These are phyloP conservation scores for Bimuria novae-zelandiae DNA, from an alignment of 2,329 filamentous ascomycete genomes.

Conservation along the genomic window DNA sequence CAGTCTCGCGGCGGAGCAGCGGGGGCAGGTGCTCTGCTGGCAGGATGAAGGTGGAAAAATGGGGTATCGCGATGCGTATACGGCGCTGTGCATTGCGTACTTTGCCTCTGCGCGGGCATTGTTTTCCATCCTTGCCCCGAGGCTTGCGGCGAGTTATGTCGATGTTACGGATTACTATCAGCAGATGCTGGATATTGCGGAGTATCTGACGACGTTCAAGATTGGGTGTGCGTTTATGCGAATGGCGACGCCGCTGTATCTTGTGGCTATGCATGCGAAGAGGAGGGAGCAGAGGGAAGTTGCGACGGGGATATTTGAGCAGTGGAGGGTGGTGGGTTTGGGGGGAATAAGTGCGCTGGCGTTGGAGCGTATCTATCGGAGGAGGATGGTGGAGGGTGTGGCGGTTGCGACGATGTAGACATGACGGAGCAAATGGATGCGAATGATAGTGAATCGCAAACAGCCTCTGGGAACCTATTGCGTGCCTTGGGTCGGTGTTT, in stretches of 20 bases:
- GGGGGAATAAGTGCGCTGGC: constrained; percentile 35
- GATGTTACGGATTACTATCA: constrained; percentile 20
- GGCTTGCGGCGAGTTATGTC: constrained; percentile 7
- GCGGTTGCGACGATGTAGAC: too few relatives aligned
- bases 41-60: constrained; percentile 2
- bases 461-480: too few relatives aligned
- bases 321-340: constrained; percentile 29
- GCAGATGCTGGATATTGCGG: constrained; percentile 27
- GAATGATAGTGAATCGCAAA: too few relatives aligned
- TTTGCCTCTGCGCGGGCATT: constrained; percentile 28
- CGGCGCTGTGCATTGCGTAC: constrained; percentile 30
- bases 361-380: constrained; percentile 22
- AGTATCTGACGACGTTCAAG: constrained; percentile 21
- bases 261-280: constrained; percentile 33
- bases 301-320: constrained; percentile 24
- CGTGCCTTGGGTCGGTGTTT: too few relatives aligned
- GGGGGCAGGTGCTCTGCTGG: constrained; percentile 12
- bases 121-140: constrained; percentile 18
- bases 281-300: constrained; percentile 15
- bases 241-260: constrained; percentile 34
- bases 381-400: not conserved
- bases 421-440: too few relatives aligned
- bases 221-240: constrained; percentile 39
- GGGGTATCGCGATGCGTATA: constrained; percentile 28
- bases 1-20: constrained; percentile 6